Evolutionary conservation across 495 filamentous ascomycete species (phyloP).

Genomic region (Thermochaetoides thermophila): DNA sequence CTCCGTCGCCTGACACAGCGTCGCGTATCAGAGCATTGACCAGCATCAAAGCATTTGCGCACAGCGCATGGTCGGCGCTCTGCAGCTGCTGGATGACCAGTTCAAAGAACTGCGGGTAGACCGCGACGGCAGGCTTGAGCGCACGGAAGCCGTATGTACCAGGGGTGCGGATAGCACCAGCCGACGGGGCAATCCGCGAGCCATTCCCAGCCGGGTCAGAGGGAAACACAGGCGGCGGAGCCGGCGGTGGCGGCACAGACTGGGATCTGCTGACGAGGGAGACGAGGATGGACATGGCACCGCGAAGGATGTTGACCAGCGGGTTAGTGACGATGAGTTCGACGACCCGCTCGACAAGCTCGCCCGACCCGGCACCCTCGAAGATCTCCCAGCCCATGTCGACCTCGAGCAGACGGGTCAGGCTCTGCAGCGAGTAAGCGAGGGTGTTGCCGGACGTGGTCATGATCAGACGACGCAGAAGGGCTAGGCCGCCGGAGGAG

Average conservation of each 20-base stretch:
- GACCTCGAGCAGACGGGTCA: constrained; percentile 75
- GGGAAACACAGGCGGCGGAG: neutral
- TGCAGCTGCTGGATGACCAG: constrained; percentile 81
- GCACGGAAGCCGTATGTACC: constrained; percentile 72
- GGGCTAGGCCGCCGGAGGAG: constrained; percentile 64
- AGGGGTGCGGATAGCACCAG: constrained; percentile 24
- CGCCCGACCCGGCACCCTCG: constrained; percentile 32
- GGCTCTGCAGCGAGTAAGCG: constrained; percentile 82
- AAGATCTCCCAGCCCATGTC: constrained; percentile 93
- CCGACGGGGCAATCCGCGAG: neutral
- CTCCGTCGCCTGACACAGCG: constrained; percentile 61
- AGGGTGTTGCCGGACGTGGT: constrained; percentile 82
- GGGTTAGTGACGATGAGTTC: constrained; percentile 91
- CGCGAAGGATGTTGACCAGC: constrained; percentile 90
- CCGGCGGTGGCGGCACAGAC: no score
- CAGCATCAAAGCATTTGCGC: constrained; percentile 86
- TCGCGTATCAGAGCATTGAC: constrained; percentile 94
- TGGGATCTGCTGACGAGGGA: constrained; percentile 80
- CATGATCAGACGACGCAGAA: constrained; percentile 68
- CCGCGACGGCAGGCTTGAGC: constrained; percentile 78
- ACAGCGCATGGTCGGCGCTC: constrained; percentile 88
- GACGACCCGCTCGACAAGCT: constrained; percentile 59
- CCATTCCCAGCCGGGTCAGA: neutral
- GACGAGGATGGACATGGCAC: constrained; percentile 91
- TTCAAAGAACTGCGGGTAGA: constrained; percentile 86